Base-by-base conservation (phyloP, 2,329 filamentous ascomycete genomes). In the Penicillium sp. region DNA sequence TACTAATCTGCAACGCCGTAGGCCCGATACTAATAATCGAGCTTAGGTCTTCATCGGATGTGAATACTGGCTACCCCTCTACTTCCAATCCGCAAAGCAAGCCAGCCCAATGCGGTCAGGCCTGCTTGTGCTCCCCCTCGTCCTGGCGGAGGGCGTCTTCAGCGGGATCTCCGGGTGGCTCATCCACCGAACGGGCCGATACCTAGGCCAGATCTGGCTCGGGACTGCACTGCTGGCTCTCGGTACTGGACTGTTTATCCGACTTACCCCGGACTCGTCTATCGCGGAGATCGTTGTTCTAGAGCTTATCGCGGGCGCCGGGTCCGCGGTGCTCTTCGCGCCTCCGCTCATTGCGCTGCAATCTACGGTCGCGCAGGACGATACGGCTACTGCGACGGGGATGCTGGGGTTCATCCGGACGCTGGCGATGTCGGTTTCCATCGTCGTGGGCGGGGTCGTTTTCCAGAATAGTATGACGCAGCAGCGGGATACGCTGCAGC, bases 61-160 rank as follows among this genome's bases (percentile, higher is more conserved):
- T 19, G 87, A 84, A 59, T 93, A 92, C 79, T 92, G 89, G 78
- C 80, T 93, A 4, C 90, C 90, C 0, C 82, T 94, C 1, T 94
- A 93, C 78, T 91, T 90, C 74, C 90, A 93, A 75, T 83, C 86
- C 59, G 85, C 89, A 56, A 79, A 89, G 44, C 84, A 87, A 52
- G 85, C 84, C 0, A 83, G 84, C 0, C 86, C 90, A 0, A 82
- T 91, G 23, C 78, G 86, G 13, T 90, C 87, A 0, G 90, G 90
- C 41, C 84, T 91, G 41, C 90, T 90, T 69, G 72, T 91, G 15
- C 79, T 92, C 17, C 88, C 90, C 0, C 86, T 84, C 57, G 88
- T 87, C 7, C 69, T 91, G 19, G 81, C 87, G 2, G 77, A 90
- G 1, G 89, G 88, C 1, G 69, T 89, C 58, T 73, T 83, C 23